A percentile compares a stretch with the other conserved stretches of the same genome.
Evolutionary conservation across 805 yeast species (phyloP).

Genomic region (Yarrowia hollandica): DNA sequence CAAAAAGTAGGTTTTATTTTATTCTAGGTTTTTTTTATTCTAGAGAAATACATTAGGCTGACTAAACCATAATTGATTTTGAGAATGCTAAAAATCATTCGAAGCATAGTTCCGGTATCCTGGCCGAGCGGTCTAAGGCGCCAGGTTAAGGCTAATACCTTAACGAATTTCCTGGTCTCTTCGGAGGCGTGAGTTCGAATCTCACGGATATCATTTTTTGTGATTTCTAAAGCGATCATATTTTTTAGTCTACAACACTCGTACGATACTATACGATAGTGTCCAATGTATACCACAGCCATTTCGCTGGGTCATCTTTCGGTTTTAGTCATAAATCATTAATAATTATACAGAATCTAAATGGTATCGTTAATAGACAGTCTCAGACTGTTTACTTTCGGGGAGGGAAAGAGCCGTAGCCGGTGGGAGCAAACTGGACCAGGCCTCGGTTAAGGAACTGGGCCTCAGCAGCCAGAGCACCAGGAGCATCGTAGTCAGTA

Average conservation of each 20-base stretch:
- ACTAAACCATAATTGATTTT: no score
- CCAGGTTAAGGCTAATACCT: slow-evolving; percentile 30
- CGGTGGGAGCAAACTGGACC: slow-evolving; percentile 25
- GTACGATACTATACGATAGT: no score
- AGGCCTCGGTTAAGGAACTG: slow-evolving; percentile 26
- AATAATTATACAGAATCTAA: slow-evolving; percentile 21
- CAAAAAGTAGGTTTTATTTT: no score
- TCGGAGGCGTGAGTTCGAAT: slow-evolving; percentile 31
- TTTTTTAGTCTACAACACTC: no score
- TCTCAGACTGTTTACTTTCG: neutral
- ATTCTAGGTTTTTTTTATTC: no score
- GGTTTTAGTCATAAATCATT: slow-evolving; percentile 2
- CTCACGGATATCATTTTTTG: slow-evolving; percentile 26
- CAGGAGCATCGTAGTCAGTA: slow-evolving; percentile 27
- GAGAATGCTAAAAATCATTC: neutral
- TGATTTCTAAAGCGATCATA: no score
- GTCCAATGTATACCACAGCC: no score
- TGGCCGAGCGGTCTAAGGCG: slow-evolving; percentile 31
- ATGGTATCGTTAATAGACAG: slow-evolving; percentile 11
- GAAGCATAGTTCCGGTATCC: neutral
- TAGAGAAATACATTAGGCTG: no score
- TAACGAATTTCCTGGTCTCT: slow-evolving; percentile 29
- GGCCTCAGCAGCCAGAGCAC: slow-evolving; percentile 16
- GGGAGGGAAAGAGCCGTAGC: slow-evolving; percentile 21
- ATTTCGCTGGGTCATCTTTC: no score